These are phyloP conservation scores for Gamarada debralockiae DNA, from an alignment of 495 filamentous ascomycete species.

Conservation along the genomic window DNA sequence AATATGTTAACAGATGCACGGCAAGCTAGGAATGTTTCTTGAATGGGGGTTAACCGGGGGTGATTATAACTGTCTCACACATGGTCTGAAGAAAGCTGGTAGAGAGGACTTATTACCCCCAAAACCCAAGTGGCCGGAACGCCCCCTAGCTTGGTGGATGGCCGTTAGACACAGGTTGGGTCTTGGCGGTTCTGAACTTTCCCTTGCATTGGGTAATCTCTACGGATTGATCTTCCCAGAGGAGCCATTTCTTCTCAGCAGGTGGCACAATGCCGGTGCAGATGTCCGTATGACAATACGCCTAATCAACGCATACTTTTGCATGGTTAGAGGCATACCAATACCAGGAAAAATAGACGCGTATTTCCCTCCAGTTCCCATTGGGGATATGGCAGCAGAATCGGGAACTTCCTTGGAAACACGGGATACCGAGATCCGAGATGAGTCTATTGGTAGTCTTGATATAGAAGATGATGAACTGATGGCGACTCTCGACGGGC, in stretches of 20 bases:
- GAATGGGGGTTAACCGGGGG: background rate
- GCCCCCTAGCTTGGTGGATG: slow-evolving; percentile 3
- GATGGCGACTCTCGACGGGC: background rate
- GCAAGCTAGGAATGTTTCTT: background rate
- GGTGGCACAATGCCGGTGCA: slow-evolving; percentile 1
- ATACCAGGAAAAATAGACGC: background rate
- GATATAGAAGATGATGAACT: background rate
- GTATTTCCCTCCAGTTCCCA: too few relatives aligned
- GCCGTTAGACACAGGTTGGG: background rate
- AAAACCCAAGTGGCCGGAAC: background rate
- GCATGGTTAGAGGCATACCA: background rate
- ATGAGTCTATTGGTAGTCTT: background rate
- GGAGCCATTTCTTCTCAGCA: background rate
- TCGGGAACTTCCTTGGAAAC: background rate
- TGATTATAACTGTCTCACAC: background rate
- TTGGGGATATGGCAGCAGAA: background rate
- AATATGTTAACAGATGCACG: background rate
- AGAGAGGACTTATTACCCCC: slow-evolving; percentile 1
- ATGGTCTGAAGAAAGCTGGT: background rate
- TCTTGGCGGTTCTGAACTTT: background rate
- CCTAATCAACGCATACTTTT: slow-evolving; percentile 4
- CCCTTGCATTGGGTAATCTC: slow-evolving; percentile 2
- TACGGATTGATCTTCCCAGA: slow-evolving; percentile 7
- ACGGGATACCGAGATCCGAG: background rate
- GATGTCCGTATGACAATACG: slow-evolving; percentile 6